Percentiles rank a stretch among this genome's conserved stretches.
Evolutionary conservation across 148 eudicot genomes (phyloP).

Genomic region (Rhododendron mucronatum): DNA sequence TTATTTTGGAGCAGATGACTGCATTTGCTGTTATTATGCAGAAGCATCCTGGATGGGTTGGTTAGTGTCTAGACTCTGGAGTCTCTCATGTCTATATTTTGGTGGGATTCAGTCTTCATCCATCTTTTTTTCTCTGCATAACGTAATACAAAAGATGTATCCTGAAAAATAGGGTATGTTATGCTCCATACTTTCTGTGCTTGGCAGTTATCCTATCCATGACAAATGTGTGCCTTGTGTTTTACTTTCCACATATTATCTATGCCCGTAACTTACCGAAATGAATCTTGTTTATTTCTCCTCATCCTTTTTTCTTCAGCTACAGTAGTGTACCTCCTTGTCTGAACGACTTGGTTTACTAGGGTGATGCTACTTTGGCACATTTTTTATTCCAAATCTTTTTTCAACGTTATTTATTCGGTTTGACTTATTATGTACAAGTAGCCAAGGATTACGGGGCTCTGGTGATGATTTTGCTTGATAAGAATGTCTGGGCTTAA

Average conservation of each 20-base stretch:
- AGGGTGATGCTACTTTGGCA: background rate
- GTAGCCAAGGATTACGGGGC: background rate
- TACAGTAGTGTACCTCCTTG: background rate
- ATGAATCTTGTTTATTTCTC: background rate
- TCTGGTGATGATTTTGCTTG: background rate
- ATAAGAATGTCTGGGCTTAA: background rate
- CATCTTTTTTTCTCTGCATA: background rate
- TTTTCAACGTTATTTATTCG: background rate
- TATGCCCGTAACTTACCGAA: background rate
- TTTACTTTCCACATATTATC: background rate
- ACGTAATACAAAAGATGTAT: background rate
- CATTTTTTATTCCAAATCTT: background rate
- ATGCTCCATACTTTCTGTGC: background rate
- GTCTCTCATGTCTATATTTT: background rate
- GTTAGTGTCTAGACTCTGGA: constrained; percentile 42
- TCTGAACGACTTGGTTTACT: background rate
- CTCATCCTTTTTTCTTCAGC: background rate
- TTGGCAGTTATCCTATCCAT: background rate
- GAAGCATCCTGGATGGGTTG: constrained; percentile 99
- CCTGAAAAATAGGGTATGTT: background rate
- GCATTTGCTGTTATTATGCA: constrained; percentile 99
- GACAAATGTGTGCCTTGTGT: no score
- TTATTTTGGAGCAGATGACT: constrained; percentile 97
- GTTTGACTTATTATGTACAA: background rate
- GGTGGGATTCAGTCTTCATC: background rate